Conservation (phyloP, 805 yeast genomes). For the Metschnikowia shivogae region DNA sequence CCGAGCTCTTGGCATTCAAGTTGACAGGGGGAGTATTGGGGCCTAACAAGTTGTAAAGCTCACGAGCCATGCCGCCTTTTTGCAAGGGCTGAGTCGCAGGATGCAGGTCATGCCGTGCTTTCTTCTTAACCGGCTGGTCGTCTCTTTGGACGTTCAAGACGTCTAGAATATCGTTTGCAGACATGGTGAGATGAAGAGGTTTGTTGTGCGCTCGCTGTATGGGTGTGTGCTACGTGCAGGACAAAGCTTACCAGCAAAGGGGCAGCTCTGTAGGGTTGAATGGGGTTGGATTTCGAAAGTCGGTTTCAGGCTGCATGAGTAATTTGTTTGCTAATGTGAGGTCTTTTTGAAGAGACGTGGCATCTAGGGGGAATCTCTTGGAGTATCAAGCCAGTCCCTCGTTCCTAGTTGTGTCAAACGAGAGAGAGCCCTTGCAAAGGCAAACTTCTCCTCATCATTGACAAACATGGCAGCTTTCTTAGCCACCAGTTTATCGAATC, state of each 20-base stretch:
- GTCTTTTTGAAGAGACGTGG: no score
- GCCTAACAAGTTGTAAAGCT: conserved; percentile 81
- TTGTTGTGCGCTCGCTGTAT: neutral
- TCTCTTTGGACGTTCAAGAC: conserved; percentile 65
- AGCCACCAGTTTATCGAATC: conserved; percentile 69
- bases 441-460: conserved; percentile 92
- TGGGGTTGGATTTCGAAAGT: no score
- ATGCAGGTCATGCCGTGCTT: conserved; percentile 25
- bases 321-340: no score
- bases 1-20: conserved; percentile 24
- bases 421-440: conserved; percentile 91
- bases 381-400: conserved; percentile 78
- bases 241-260: neutral
- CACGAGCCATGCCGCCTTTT: conserved; percentile 79
- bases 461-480: conserved; percentile 74
- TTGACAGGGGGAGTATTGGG: conserved; percentile 84
- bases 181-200: conserved; percentile 15
- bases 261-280: no score
- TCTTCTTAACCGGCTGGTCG: conserved; percentile 41
- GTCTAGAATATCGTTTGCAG: conserved; percentile 61
- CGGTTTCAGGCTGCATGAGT: no score
- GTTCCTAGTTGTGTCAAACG: conserved; percentile 93
- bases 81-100: conserved; percentile 7
- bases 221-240: neutral
- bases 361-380: conserved; percentile 4